phyloP scores from a whole-genome alignment of 2,329 filamentous ascomycete species.

The Emmonsia crescens region DNA sequence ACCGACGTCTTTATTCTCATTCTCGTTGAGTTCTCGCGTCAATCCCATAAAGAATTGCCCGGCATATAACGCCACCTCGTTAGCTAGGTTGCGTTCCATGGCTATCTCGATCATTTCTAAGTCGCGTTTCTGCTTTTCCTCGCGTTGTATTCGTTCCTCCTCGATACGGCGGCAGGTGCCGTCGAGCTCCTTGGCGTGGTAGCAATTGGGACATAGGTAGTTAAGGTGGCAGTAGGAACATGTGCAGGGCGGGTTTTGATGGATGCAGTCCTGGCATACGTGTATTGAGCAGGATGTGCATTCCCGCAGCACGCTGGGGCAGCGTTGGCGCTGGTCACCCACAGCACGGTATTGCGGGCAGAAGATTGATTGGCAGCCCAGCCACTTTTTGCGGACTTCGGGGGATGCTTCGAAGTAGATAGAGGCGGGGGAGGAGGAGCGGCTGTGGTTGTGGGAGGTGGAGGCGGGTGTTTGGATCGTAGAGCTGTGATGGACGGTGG shows the following conservation, averaged over 20 bases:
- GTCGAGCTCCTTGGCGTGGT: constrained; percentile 28
- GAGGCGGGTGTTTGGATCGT: constrained; percentile 30
- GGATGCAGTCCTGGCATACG: constrained; percentile 37
- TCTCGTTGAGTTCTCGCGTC: not conserved
- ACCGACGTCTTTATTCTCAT: constrained; percentile 4
- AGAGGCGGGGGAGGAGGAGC: constrained; percentile 31
- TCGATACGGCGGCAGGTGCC: constrained; percentile 29
- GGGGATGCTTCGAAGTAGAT: constrained; percentile 27
- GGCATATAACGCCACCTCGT: constrained; percentile 32
- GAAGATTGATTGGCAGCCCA: constrained; percentile 40
- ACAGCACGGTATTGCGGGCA: constrained; percentile 34
- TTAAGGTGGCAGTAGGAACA: constrained; percentile 35
- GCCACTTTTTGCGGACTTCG: constrained; percentile 30
- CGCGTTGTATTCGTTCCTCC: constrained; percentile 29
- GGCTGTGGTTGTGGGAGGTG: constrained; percentile 28
- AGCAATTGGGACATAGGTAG: constrained; percentile 36
- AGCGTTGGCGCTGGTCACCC: constrained; percentile 37
- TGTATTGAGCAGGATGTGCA: constrained; percentile 37
- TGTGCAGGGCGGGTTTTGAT: constrained; percentile 31
- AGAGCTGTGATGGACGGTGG: constrained; percentile 17
- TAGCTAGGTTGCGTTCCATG: constrained; percentile 31
- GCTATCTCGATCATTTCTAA: constrained; percentile 31
- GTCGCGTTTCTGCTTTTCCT: constrained; percentile 32
- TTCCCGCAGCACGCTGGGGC: constrained; percentile 33
- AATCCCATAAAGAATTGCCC: constrained; percentile 30